Percentiles rank a stretch among this genome's conserved stretches.
Conservation (phyloP, 495 filamentous ascomycete genomes). For the Daldinia caldariorum region DNA sequence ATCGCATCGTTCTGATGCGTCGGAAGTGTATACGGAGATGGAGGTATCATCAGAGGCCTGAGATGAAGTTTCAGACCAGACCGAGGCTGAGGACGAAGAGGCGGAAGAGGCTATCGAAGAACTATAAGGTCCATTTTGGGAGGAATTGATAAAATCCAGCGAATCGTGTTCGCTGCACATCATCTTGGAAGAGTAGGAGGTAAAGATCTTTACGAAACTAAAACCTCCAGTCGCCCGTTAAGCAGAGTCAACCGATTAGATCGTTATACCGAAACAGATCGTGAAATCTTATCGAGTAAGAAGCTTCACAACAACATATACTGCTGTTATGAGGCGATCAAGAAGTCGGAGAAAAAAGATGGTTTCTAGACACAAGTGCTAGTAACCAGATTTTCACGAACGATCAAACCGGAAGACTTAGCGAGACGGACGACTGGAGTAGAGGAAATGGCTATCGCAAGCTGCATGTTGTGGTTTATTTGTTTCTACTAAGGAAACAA, state of each 20-base stretch:
- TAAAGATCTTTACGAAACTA: constrained; percentile 44
- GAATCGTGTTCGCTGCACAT: constrained; percentile 58
- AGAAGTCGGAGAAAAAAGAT: constrained; percentile 55
- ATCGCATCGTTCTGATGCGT: constrained; percentile 54
- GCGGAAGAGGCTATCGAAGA: constrained; percentile 74
- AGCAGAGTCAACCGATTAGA: constrained; percentile 61
- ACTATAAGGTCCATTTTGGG: constrained; percentile 68
- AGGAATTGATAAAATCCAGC: constrained; percentile 54
- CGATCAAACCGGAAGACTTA: constrained; percentile 65
- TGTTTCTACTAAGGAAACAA: constrained; percentile 49
- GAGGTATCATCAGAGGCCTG: constrained; percentile 65
- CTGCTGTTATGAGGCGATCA: constrained; percentile 45
- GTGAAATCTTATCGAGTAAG: constrained; percentile 56
- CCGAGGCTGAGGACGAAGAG: constrained; percentile 77
- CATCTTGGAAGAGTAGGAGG: constrained; percentile 59
- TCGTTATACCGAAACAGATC: constrained; percentile 53
- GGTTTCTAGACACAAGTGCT: constrained; percentile 57
- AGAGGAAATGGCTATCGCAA: constrained; percentile 54
- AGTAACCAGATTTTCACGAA: constrained; percentile 60
- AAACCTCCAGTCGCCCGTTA: constrained; percentile 65
- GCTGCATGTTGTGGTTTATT: constrained; percentile 62
- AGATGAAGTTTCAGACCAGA: constrained; percentile 79
- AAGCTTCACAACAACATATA: constrained; percentile 49
- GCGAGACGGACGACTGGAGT: constrained; percentile 68
- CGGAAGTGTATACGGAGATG: constrained; percentile 58